phyloP scores from a whole-genome alignment of 768 basidiomycete species.

The Termitomyces heimii region DNA sequence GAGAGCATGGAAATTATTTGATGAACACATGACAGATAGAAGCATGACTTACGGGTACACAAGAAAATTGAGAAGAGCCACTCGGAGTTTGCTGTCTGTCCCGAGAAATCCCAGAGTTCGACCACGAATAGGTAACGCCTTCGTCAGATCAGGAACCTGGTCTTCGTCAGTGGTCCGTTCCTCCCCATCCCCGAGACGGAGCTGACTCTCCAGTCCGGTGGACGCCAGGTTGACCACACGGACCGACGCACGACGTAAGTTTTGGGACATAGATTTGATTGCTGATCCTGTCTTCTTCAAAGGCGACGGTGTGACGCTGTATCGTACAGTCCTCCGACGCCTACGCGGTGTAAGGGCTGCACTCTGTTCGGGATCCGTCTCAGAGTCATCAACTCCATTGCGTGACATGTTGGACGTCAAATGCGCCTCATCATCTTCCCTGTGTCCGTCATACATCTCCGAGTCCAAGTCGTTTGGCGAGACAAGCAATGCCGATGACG shows the following conservation, averaged over 20 bases:
- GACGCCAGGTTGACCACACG: conserved; percentile 80
- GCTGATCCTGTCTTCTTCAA: conserved; percentile 56
- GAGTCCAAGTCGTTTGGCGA: conserved; percentile 25
- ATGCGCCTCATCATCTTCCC: conserved; percentile 54
- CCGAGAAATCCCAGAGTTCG: conserved; percentile 75
- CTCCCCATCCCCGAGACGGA: conserved; percentile 46
- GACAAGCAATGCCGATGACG: conserved; percentile 50
- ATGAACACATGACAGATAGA: conserved; percentile 1
- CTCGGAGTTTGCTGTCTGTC: conserved; percentile 57
- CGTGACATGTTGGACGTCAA: conserved; percentile 50
- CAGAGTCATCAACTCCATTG: conserved; percentile 24
- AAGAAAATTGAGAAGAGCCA: conserved; percentile 61
- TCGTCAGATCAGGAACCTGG: conserved; percentile 35
- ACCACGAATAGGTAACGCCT: conserved; percentile 58
- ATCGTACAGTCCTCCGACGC: conserved; percentile 41
- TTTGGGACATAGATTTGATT: conserved; percentile 51
- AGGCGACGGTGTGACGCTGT: conserved; percentile 50
- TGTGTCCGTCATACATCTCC: conserved; percentile 29
- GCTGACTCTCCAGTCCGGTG: conserved; percentile 51
- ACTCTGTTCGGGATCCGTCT: conserved; percentile 44
- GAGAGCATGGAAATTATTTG: background rate
- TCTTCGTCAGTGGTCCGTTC: conserved; percentile 25
- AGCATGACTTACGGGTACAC: conserved; percentile 56
- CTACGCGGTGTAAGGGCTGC: conserved; percentile 33
- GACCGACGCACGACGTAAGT: conserved; percentile 57